A percentile compares a stretch with the other conserved stretches of the same genome.
phyloP scores from a whole-genome alignment of 768 basidiomycete genomes.

The Suillus subalutaceus region DNA sequence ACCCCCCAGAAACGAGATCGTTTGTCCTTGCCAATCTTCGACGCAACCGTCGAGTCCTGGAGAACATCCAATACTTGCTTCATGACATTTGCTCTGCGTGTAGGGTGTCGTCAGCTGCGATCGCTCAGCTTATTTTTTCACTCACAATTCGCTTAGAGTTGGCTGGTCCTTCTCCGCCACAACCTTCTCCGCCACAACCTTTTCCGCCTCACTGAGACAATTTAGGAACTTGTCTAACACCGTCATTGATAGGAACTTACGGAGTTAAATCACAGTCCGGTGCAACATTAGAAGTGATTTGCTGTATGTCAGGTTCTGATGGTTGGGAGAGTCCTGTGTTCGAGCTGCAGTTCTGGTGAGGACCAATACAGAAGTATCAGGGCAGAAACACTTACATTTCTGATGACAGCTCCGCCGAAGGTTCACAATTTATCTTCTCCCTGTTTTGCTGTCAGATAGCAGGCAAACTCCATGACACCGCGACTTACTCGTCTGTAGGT shows the following conservation, averaged over 20 bases:
- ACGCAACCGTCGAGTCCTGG: background rate
- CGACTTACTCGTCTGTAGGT: background rate
- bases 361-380: background rate
- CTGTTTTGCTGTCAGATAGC: background rate
- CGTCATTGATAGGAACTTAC: background rate
- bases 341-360: background rate
- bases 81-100: background rate
- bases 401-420: background rate
- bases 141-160: background rate
- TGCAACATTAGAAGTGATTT: background rate
- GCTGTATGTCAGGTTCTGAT: background rate
- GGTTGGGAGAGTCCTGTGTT: background rate
- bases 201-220: background rate
- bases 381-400: background rate
- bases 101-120: background rate
- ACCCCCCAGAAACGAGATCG: constrained; percentile 15
- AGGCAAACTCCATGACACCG: background rate
- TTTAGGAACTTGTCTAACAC: too few species aligned
- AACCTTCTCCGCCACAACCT: background rate
- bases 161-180: background rate
- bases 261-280: background rate
- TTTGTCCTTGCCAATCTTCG: background rate
- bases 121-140: background rate
- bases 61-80: background rate
- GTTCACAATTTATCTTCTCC: background rate